Evolutionary conservation across 1,139 yeast genomes (phyloP).

Genomic region (Saccharomycopsis hybrid): DNA sequence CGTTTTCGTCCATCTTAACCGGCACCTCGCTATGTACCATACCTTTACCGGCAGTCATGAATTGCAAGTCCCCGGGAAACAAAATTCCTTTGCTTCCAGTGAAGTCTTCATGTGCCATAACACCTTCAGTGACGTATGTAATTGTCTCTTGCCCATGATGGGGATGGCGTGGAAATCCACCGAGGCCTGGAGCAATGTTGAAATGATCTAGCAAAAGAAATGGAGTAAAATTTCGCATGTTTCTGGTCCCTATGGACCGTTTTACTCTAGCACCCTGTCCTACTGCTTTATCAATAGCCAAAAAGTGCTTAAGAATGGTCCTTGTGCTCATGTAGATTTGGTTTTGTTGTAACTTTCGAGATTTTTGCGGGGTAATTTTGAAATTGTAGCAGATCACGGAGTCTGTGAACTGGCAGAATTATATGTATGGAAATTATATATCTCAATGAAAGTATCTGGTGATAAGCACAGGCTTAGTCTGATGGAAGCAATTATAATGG

Average conservation of each 20-base stretch:
- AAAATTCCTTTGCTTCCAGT: constrained; percentile 76
- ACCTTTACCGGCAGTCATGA: constrained; percentile 93
- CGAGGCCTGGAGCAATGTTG: constrained; percentile 45
- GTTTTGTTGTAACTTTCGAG: no score
- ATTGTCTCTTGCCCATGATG: constrained; percentile 90
- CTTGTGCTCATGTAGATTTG: constrained; percentile 30
- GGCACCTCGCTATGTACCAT: constrained; percentile 87
- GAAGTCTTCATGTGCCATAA: constrained; percentile 86
- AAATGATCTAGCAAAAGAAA: constrained; percentile 84
- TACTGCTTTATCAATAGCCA: constrained; percentile 72
- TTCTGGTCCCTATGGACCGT: constrained; percentile 68
- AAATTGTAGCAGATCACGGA: no score
- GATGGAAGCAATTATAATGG: no score
- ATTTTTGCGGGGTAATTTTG: no score
- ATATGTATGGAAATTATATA: no score
- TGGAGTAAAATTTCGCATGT: constrained; percentile 70
- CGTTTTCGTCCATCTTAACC: constrained; percentile 52
- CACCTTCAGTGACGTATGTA: constrained; percentile 66
- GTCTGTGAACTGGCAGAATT: no score
- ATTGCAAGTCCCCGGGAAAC: constrained; percentile 82
- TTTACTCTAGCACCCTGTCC: constrained; percentile 86
- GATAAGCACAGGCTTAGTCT: no score
- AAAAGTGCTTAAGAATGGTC: constrained; percentile 51
- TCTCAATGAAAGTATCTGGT: no score
- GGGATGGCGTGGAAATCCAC: constrained; percentile 91